These are phyloP conservation scores for Monilinia aucupariae DNA, from an alignment of 2,329 filamentous ascomycete genomes.

Conservation along the genomic window DNA sequence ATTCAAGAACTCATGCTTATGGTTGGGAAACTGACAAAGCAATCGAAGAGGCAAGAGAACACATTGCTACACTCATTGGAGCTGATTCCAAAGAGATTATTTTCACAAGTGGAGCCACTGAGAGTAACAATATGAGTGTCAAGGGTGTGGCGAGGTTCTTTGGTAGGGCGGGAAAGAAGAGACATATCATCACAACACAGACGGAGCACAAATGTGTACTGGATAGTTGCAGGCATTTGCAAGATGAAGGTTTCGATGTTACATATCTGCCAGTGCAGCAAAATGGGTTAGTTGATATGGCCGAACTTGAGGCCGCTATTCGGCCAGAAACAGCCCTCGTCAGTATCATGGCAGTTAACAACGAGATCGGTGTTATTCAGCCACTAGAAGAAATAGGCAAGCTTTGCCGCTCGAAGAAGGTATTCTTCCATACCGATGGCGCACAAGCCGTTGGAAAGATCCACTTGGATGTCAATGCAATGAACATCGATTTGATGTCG, in stretches of 20 bases:
- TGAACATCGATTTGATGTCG: conserved; percentile 98
- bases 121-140: conserved; percentile 99
- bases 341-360: conserved; percentile 98
- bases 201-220: conserved; percentile 99
- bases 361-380: conserved; percentile 99
- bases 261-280: conserved; percentile 91
- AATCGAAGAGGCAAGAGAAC: conserved; percentile 76
- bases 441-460: conserved; percentile 99
- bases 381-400: conserved; percentile 89
- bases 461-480: conserved; percentile 89
- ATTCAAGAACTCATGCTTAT: conserved; percentile 95
- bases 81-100: conserved; percentile 98
- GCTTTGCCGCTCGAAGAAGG: conserved; percentile 82
- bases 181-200: conserved; percentile 94
- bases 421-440: conserved; percentile 97
- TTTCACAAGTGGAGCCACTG: conserved; percentile 95
- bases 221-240: conserved; percentile 92
- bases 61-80: conserved; percentile 82
- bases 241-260: conserved; percentile 92
- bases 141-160: conserved; percentile 98
- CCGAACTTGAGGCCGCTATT: conserved; percentile 81
- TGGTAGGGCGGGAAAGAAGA: conserved; percentile 89
- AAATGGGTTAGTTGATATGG: conserved; percentile 80
- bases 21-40: conserved; percentile 98
- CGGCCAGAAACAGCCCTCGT: conserved; percentile 86